Conservation (phyloP, 179 eudicot genomes). For the Patellifolia procumbens region DNA sequence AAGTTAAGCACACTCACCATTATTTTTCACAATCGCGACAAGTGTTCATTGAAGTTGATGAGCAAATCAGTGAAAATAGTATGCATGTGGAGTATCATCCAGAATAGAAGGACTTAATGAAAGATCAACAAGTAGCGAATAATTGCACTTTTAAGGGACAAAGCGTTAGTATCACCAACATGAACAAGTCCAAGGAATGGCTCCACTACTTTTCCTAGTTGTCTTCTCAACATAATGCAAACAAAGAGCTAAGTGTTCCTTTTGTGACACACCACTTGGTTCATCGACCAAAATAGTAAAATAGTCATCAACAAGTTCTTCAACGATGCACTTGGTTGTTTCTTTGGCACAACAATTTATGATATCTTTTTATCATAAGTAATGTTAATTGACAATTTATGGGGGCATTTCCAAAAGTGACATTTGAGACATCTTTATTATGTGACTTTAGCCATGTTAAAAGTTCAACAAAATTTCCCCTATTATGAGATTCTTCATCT, state of each 20-base stretch:
- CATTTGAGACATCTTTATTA: background rate
- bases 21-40: background rate
- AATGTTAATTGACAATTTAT: background rate
- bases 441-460: background rate
- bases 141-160: background rate
- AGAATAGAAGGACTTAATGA: background rate
- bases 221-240: background rate
- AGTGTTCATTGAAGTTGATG: background rate
- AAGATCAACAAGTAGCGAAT: background rate
- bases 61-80: background rate
- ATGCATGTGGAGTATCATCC: background rate
- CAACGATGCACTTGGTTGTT: background rate
- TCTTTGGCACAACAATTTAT: background rate
- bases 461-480: background rate
- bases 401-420: background rate
- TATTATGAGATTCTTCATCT: background rate
- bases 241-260: background rate
- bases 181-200: background rate
- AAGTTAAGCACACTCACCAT: background rate
- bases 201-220: background rate
- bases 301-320: background rate
- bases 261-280: background rate
- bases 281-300: background rate
- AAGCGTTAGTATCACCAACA: background rate
- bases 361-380: background rate